Percentiles rank a stretch among this genome's conserved stretches.
Evolutionary conservation across 352 stramenopile genomes (phyloP).

Genomic region (Globisporangium polare): DNA sequence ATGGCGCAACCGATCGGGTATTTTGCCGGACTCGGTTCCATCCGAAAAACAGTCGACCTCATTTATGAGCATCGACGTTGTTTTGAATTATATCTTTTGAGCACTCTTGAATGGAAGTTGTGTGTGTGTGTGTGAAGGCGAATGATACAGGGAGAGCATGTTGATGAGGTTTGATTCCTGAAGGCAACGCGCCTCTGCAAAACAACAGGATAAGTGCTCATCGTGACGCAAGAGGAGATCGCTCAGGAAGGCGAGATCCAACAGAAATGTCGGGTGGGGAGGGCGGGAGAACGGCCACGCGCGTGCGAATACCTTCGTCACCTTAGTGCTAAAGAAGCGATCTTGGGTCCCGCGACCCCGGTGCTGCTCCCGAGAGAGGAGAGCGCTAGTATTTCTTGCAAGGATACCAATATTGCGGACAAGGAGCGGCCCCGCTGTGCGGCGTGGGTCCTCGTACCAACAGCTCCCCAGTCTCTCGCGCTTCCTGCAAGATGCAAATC

Average conservation of each 20-base stretch:
- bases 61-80: too few relatives aligned
- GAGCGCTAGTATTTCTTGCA: slow-evolving; percentile 55
- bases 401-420: neutral
- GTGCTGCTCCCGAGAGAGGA: slow-evolving; percentile 32
- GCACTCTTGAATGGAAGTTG: too few relatives aligned
- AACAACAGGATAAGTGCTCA: slow-evolving; percentile 53
- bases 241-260: slow-evolving; percentile 6
- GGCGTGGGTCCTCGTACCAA: slow-evolving; percentile 4
- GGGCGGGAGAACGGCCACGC: slow-evolving; percentile 11
- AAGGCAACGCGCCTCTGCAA: slow-evolving; percentile 20
- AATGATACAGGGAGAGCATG: too few relatives aligned
- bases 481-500: neutral
- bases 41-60: too few relatives aligned
- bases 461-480: neutral
- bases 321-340: slow-evolving; percentile 52
- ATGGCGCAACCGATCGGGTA: too few relatives aligned
- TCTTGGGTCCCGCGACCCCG: slow-evolving; percentile 81
- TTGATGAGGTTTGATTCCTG: slow-evolving; percentile 53
- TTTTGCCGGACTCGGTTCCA: too few relatives aligned
- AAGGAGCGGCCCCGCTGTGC: slow-evolving; percentile 2
- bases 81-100: too few relatives aligned
- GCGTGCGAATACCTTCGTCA: slow-evolving; percentile 61
- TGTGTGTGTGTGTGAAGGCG: too few relatives aligned
- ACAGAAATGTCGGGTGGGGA: slow-evolving; percentile 17
- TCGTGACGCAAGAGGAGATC: slow-evolving; percentile 23